These are phyloP conservation scores for Pseudogymnoascus sp. DNA, from an alignment of 2,329 filamentous ascomycete genomes.

Conservation along the genomic window DNA sequence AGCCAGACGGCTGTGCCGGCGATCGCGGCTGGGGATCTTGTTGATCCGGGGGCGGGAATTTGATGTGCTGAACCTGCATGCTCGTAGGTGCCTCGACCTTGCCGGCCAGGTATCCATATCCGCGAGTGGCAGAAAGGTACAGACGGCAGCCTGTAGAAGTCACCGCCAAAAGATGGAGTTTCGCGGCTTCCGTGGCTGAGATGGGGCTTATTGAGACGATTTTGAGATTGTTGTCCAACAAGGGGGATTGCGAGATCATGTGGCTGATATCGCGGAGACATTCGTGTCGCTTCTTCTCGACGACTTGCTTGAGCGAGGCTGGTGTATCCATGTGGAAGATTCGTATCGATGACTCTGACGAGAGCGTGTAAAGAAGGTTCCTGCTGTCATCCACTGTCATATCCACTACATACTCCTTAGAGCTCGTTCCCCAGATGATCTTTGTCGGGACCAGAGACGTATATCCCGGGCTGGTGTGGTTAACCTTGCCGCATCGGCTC, in stretches of 20 bases:
- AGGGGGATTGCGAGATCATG: constrained; percentile 64
- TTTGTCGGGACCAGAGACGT: constrained; percentile 53
- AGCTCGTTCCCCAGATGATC: constrained; percentile 42
- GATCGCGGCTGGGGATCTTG: constrained; percentile 26
- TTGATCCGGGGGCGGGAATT: constrained; percentile 66
- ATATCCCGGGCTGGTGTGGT: constrained; percentile 73
- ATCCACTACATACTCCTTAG: constrained; percentile 61
- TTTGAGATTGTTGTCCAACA: constrained; percentile 61
- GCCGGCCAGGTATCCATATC: constrained; percentile 54
- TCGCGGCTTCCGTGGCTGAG: constrained; percentile 67
- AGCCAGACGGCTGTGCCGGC: constrained; percentile 22
- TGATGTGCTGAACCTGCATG: constrained; percentile 97
- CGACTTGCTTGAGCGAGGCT: constrained; percentile 54
- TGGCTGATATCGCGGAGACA: constrained; percentile 72
- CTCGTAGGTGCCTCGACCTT: constrained; percentile 65
- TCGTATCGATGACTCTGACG: constrained; percentile 78
- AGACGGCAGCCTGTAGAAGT: constrained; percentile 87
- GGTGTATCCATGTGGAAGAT: constrained; percentile 77
- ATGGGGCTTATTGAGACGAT: constrained; percentile 86
- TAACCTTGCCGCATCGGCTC: constrained; percentile 77
- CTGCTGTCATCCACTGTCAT: constrained; percentile 85
- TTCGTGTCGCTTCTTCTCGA: constrained; percentile 54
- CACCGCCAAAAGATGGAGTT: constrained; percentile 82
- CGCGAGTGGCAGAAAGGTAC: constrained; percentile 80
- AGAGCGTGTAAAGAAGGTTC: constrained; percentile 85